Base-by-base conservation (phyloP, 306 rosid species). In the Prunus davidiana region DNA sequence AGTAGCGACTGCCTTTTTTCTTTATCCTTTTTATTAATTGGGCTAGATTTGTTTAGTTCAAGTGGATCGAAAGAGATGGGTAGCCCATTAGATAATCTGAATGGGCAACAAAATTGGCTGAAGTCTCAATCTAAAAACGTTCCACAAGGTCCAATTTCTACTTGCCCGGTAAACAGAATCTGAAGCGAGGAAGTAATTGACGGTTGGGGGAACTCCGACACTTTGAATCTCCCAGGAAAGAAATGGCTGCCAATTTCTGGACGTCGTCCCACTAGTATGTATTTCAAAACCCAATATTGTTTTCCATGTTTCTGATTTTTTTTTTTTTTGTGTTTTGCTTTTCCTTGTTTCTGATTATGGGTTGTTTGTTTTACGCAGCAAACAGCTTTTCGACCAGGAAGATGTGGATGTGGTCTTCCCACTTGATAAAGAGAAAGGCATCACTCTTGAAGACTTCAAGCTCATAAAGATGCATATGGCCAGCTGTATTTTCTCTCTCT, bases 161-260 rank as follows among this genome's bases (percentile, higher is more conserved):
- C 51, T 11, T 50, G 19, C 25, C 71, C 71, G 12, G 9, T 72
- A 70, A 67, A 22, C 20, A 66, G 49, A 51, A 61, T 66, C 25
- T 20, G 49, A 11, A 47, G 65, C 50, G 75, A 54, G 43, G 38
- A 20, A 76, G 77, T 51, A 52, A 72, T 79, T 71, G 52, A 55
- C 64, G 12, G 50, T 62, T 46, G 11, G 73, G 73, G 70, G 20
- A 32, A 14, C 30, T 43, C 43, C 19, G 69, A 72, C 24, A 62
- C 75, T 77, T 27, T 51, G 72, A 68, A 72, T 57, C 49, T 67
- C 66, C 18, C 82, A 81, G 82, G 71, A 75, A 76, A 74, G 30
- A 51, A 12, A 94, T 90, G 98, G 93, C 97, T 71, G 88, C 97
- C 57, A 91, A 91, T 89, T 94, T 91, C 87, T 94, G 98, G 98